phyloP scores from a whole-genome alignment of 2,329 filamentous ascomycete species.

The Exophiala dermatitidis region DNA sequence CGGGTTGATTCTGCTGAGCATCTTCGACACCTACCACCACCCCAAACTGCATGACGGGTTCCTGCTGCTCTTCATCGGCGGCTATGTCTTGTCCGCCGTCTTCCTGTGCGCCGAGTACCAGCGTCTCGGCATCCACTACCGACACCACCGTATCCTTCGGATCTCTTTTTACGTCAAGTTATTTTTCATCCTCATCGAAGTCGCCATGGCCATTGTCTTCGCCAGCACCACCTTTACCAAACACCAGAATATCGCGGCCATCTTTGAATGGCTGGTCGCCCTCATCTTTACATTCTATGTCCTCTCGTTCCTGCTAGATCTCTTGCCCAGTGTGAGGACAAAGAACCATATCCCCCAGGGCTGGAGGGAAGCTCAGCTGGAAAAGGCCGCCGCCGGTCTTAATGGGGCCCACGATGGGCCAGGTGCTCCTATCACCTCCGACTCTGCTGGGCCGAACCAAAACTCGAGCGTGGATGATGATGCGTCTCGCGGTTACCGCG shows the following conservation, averaged over 20 bases:
- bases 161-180: conserved; percentile 84
- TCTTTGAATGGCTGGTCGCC: conserved; percentile 62
- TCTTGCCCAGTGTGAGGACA: conserved; percentile 67
- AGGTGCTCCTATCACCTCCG: conserved; percentile 12
- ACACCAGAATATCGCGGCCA: conserved; percentile 59
- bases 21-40: conserved; percentile 76
- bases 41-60: conserved; percentile 65
- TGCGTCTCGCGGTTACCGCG: conserved; percentile 9
- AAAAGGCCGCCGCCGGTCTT: conserved; percentile 5
- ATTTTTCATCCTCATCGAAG: conserved; percentile 71
- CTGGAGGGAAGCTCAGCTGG: conserved; percentile 12
- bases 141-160: conserved; percentile 61
- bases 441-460: conserved; percentile 16
- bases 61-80: conserved; percentile 72
- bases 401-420: conserved; percentile 3
- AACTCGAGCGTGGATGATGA: conserved; percentile 5
- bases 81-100: conserved; percentile 77
- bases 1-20: conserved; percentile 72
- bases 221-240: conserved; percentile 40
- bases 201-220: conserved; percentile 63
- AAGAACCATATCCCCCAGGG: conserved; percentile 43
- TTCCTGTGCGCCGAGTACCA: conserved; percentile 87
- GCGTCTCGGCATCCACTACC: conserved; percentile 71
- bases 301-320: conserved; percentile 78
- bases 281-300: conserved; percentile 51